Evolutionary conservation across 2,329 filamentous ascomycete genomes (phyloP), one percentile per base, ranked within the genome.

Genomic region (Alternaria metachromatica): DNA sequence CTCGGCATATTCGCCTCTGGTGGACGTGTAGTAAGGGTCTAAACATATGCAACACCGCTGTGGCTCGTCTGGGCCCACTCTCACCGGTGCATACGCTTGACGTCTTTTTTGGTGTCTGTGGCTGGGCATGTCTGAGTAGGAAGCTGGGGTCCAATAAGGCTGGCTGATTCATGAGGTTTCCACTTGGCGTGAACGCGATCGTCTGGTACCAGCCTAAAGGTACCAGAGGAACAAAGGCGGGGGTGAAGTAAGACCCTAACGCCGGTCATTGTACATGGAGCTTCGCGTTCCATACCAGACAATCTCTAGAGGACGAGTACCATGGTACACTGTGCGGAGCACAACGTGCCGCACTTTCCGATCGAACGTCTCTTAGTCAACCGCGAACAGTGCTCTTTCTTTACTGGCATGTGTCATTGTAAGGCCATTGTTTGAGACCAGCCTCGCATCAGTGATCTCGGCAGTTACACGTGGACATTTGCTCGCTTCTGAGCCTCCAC

Each of bases 41-140:
- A 62, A 68, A 49, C 66, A 72, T 25, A 64, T 71, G 45, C 49
- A 66, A 46, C 66, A 72, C 37, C 50, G 55, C 18, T 45, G 25
- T 25, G 33, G 49, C 37, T 62, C 54, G 10, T 65, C 41, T 28
- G 41, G 23, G 13, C 28, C 57, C 18, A 43, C 30, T 21, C 37
- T 63, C 60, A 65, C 62, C 55, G 60, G 58, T 28, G 23, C n/a
- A 15, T 50, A 49, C 54, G 54, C 18, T 53, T 46, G 44, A 43
- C 13, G n/a, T 28, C 28, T 45, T 51, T 33, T n/a, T 51, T 46
- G 46, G 37, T 50, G 13, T 20, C 44, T 26, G 18, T 59, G 51
- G 55, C 50, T 56, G 48, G 26, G 28, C 33, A 60, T 46, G 23
- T 43, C 46, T 55, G 45, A 55, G 55, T 49, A 58, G 18, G 33